Conservation (phyloP, 1,284 basidiomycete species). For the Sporisorium sorghi region DNA sequence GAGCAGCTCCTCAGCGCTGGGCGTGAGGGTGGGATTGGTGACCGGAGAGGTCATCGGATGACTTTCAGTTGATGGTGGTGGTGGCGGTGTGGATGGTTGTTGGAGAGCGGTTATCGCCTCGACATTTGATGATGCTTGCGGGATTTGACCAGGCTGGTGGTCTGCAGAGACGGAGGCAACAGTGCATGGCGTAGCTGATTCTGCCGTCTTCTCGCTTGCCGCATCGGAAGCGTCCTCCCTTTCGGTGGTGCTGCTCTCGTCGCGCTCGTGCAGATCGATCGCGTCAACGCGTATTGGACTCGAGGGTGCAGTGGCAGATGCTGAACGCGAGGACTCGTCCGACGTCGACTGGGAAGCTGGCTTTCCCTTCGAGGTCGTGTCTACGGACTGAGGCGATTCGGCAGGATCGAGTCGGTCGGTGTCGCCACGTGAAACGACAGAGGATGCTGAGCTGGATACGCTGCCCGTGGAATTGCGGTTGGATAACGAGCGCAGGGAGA, state of each 20-base stretch:
- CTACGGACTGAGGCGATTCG: slow-evolving; percentile 16
- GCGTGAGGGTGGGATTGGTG: slow-evolving; percentile 16
- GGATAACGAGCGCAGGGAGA: slow-evolving; percentile 55
- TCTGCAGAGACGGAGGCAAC: background rate
- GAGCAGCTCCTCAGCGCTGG: slow-evolving; percentile 41
- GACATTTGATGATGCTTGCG: background rate
- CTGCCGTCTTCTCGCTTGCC: slow-evolving; percentile 4
- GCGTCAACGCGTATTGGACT: slow-evolving; percentile 12
- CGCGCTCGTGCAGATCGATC: background rate
- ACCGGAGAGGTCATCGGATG: slow-evolving; percentile 3
- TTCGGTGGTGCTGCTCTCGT: background rate
- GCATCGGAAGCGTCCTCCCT: slow-evolving; percentile 3
- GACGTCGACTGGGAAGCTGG: slow-evolving; percentile 9
- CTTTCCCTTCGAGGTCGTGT: slow-evolving; percentile 11
- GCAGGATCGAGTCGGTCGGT: slow-evolving; percentile 26
- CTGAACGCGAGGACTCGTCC: slow-evolving; percentile 15
- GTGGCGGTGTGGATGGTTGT: slow-evolving; percentile 3
- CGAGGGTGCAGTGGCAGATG: slow-evolving; percentile 31
- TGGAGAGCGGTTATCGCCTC: background rate
- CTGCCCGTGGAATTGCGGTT: slow-evolving; percentile 56
- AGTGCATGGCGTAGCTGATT: slow-evolving; percentile 1
- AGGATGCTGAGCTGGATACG: slow-evolving; percentile 49
- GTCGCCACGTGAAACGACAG: slow-evolving; percentile 21
- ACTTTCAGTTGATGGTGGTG: background rate
- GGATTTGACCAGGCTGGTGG: background rate